Evolutionary conservation across 192 early-diverging fungal genomes (phyloP).

Genomic region (Linnemannia exigua): DNA sequence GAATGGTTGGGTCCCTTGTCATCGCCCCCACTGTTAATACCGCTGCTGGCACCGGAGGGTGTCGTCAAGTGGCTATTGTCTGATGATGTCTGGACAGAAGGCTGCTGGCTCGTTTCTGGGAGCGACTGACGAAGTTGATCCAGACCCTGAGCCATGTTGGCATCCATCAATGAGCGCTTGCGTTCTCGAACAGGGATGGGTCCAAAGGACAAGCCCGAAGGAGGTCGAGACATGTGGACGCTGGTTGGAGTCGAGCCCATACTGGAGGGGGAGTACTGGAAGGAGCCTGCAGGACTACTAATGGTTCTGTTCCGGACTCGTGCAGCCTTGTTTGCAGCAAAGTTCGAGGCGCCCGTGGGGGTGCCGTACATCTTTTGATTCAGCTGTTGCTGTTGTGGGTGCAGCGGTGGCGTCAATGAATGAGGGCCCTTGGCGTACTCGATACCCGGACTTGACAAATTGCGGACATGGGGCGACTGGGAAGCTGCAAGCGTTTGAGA

Average conservation of each 20-base stretch:
- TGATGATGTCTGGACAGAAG: constrained; percentile 2
- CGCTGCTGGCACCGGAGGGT: background rate
- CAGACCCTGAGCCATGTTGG: constrained; percentile 43
- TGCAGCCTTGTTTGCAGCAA: constrained; percentile 16
- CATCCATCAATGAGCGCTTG: constrained; percentile 52
- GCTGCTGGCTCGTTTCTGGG: constrained; percentile 6
- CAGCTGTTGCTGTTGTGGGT: constrained; percentile 45
- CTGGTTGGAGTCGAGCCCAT: constrained; percentile 32
- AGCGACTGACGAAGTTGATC: constrained; percentile 47
- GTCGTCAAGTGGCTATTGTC: constrained; percentile 2
- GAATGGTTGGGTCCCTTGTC: constrained; percentile 6
- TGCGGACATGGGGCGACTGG: constrained; percentile 40
- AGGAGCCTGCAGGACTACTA: constrained; percentile 50
- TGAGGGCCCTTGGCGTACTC: constrained; percentile 46
- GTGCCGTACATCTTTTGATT: constrained; percentile 31
- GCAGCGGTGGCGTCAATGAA: constrained; percentile 46
- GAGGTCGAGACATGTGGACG: constrained; percentile 38
- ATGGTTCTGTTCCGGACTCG: constrained; percentile 51
- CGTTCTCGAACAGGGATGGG: constrained; percentile 52
- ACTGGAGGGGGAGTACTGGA: constrained; percentile 45
- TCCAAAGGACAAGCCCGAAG: constrained; percentile 47
- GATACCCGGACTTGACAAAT: constrained; percentile 36
- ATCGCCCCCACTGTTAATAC: background rate
- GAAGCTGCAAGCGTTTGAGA: constrained; percentile 37
- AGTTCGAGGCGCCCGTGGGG: background rate